Base-by-base conservation (phyloP, 106 monocot species). In the Gastrodia elata region DNA sequence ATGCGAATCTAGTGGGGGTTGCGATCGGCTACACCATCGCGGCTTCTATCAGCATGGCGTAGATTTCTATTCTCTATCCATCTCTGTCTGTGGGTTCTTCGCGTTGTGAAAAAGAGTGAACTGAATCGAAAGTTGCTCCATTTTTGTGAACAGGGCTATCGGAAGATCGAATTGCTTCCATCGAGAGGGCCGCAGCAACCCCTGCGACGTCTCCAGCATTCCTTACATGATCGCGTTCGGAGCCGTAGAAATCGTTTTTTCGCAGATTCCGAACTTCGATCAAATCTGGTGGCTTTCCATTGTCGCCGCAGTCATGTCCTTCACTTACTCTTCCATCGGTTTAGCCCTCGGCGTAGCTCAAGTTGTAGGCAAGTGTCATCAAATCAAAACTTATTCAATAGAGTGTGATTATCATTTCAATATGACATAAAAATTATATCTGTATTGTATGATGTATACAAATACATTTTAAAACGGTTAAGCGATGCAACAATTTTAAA, bases 21-120 rank as follows among this genome's bases (percentile, higher is more conserved):
- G 83, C 85, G 30, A 76, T 89, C 34, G 89, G 89, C 10, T 89
- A 89, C 85, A 89, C 89, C 44, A 89, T 89, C n/a, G 85, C 89
- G 34, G 68, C 89, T 24, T 89, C 89, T 55, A 89, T 89, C 65
- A 89, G 89, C 78, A 89, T 89, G 89, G 73, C 76, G 88, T 85
- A 67, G 81, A 85, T n/a, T 0, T 8, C 37, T 37, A 0, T 22
- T 38, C 9, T 67, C 18, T 18, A 37, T 36, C 14, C 20, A 18
- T 30, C 10, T 32, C 27, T 61, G 27, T 30, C 10, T 32, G 13
- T 61, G 27, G 18, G 25, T 11, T 14, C 4, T 30, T 13, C 0
- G 10, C 7, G n/a, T 16, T 2, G 67, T 7, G 38, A 67, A 67
- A 11, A 35, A 67, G 18, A 38, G 4, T 6, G 0, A 61, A 58